Conservation (phyloP, 495 filamentous ascomycete species). For the Penicillium flavigenum region DNA sequence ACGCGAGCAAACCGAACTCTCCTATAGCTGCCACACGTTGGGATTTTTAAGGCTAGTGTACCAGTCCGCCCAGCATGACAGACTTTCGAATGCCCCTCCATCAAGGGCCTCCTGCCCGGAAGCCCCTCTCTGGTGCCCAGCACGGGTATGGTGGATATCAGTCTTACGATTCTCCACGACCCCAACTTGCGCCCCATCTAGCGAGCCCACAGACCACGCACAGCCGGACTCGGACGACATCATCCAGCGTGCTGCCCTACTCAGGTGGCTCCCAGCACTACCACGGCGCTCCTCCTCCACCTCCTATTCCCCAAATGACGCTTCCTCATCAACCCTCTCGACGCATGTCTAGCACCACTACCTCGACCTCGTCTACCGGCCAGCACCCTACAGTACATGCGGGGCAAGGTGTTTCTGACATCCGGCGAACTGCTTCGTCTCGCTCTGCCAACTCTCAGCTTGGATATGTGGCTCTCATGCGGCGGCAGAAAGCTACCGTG, state of each 20-base stretch:
- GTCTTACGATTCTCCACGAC: conserved; percentile 33
- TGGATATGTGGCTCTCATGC: conserved; percentile 89
- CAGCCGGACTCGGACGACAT: conserved; percentile 61
- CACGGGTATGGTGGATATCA: conserved; percentile 35
- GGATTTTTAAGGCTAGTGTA: conserved; percentile 32
- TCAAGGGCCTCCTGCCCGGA: conserved; percentile 37
- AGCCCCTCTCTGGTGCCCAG: conserved; percentile 32
- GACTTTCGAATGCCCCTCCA: conserved; percentile 45
- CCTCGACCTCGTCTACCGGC: conserved; percentile 61
- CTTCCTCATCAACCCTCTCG: conserved; percentile 48
- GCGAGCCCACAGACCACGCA: conserved; percentile 31
- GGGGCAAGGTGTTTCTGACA: conserved; percentile 51
- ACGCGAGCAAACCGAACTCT: conserved; percentile 5
- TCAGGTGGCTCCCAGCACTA: conserved; percentile 33
- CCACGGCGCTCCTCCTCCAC: conserved; percentile 24
- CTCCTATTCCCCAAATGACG: conserved; percentile 29
- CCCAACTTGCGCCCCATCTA: conserved; percentile 34
- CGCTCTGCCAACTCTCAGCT: conserved; percentile 56
- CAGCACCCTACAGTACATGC: conserved; percentile 44
- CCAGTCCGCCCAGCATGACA: conserved; percentile 42
- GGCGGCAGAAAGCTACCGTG: conserved; percentile 95
- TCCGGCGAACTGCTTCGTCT: conserved; percentile 74
- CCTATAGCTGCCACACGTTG: conserved; percentile 1
- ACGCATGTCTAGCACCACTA: conserved; percentile 71
- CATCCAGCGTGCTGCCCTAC: conserved; percentile 57